Conservation (phyloP, 257 asterid genomes). For the Plantago major region DNA sequence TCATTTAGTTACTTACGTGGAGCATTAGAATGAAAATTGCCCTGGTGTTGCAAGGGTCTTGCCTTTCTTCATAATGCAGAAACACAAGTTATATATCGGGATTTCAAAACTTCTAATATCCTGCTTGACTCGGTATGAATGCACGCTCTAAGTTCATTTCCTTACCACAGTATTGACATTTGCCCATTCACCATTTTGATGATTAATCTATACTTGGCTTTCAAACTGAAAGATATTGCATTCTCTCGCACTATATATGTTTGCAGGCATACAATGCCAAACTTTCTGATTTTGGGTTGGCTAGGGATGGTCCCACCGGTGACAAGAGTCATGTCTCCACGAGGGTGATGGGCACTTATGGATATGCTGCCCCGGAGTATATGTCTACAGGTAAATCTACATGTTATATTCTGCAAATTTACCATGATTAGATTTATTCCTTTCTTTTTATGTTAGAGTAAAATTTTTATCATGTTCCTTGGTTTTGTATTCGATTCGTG, state of each 20-base stretch:
- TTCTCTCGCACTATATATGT: slow-evolving; percentile 10
- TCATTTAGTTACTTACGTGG: slow-evolving; percentile 68
- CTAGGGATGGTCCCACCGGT: slow-evolving; percentile 73
- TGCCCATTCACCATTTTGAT: neutral
- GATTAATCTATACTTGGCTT: neutral
- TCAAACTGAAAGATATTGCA: slow-evolving; percentile 8
- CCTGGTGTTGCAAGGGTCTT: slow-evolving; percentile 70
- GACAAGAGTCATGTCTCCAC: slow-evolving; percentile 71
- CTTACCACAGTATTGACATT: neutral
- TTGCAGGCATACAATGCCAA: slow-evolving; percentile 60
- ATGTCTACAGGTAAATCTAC: slow-evolving; percentile 46
- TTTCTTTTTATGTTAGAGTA: no score
- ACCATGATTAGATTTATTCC: neutral
- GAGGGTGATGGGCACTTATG: slow-evolving; percentile 66
- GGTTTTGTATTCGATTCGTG: neutral
- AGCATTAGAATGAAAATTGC: slow-evolving; percentile 66
- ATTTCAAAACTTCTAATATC: slow-evolving; percentile 78
- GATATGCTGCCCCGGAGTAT: slow-evolving; percentile 72
- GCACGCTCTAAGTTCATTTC: neutral
- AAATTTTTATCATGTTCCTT: no score
- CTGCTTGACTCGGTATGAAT: slow-evolving; percentile 61
- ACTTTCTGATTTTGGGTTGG: slow-evolving; percentile 77
- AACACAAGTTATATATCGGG: slow-evolving; percentile 64
- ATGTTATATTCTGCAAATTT: neutral
- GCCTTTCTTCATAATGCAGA: slow-evolving; percentile 70